phyloP scores from a whole-genome alignment of 2,329 filamentous ascomycete genomes.

The Aspergillus persii region DNA sequence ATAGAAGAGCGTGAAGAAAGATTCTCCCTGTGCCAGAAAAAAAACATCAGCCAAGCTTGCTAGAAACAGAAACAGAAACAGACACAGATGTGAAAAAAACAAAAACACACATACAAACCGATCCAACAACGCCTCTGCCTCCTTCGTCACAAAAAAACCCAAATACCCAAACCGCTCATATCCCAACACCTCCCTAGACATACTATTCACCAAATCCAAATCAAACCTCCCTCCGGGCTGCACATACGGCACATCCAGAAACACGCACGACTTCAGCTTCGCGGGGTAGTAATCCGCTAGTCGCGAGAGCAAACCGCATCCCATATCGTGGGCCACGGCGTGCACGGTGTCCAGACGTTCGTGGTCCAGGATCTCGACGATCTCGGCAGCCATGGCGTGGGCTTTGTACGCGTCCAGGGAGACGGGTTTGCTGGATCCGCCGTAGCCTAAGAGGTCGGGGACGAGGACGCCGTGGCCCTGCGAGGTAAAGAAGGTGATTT shows the following conservation, averaged over 20 bases:
- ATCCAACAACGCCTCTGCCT: constrained; percentile 18
- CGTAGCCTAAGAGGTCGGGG: constrained; percentile 44
- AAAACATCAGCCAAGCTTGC: neutral
- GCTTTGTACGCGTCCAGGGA: constrained; percentile 26
- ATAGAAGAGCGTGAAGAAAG: constrained; percentile 27
- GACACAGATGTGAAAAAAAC: neutral
- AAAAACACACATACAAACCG: constrained; percentile 19
- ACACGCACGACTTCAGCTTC: constrained; percentile 17
- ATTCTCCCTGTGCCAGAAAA: constrained; percentile 9
- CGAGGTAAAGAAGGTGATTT: constrained; percentile 34
- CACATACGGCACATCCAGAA: constrained; percentile 21
- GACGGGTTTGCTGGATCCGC: constrained; percentile 32
- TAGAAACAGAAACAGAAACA: too few species aligned
- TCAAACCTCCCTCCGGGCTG: constrained; percentile 21
- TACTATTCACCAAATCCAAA: constrained; percentile 18
- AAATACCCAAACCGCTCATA: constrained; percentile 27
- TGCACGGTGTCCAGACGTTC: constrained; percentile 21
- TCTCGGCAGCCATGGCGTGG: constrained; percentile 32
- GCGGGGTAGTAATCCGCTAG: constrained; percentile 23
- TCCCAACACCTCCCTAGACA: constrained; percentile 19
- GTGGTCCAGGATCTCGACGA: constrained; percentile 33
- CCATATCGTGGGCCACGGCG: constrained; percentile 27
- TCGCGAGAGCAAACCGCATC: constrained; percentile 24
- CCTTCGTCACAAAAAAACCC: constrained; percentile 16
- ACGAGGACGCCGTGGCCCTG: constrained; percentile 46